phyloP scores from a whole-genome alignment of 345 rosid species.

The Syzygium oleosum region DNA sequence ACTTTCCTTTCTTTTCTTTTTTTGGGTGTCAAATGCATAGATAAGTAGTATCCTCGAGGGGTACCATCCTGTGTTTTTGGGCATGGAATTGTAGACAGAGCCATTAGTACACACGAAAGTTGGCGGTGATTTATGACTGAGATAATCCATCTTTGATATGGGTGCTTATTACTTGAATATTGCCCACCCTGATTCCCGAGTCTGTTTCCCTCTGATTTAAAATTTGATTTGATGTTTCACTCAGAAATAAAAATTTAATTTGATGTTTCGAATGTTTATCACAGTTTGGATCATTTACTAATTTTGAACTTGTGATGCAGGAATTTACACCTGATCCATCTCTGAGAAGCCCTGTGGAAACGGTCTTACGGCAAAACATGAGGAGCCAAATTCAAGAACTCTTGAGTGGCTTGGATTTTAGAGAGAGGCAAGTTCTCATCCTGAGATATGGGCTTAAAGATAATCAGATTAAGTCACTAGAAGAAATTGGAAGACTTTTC shows the following conservation, averaged over 20 bases:
- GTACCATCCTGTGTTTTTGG: neutral
- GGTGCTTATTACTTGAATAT: neutral
- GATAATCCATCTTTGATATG: neutral
- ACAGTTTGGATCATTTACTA: neutral
- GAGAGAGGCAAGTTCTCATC: constrained; percentile 60
- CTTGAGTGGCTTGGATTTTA: constrained; percentile 44
- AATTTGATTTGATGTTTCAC: neutral
- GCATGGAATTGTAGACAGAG: neutral
- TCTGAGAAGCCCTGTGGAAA: constrained; percentile 35
- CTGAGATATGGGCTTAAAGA: constrained; percentile 53
- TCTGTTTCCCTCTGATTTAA: neutral
- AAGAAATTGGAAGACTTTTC: constrained; percentile 60
- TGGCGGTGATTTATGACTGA: neutral
- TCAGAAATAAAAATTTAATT: neutral
- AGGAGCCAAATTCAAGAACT: constrained; percentile 39
- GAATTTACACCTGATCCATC: constrained; percentile 50
- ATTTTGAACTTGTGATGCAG: constrained; percentile 19
- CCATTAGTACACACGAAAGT: neutral
- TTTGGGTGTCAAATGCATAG: neutral
- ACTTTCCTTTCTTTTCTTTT: neutral
- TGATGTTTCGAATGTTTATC: neutral
- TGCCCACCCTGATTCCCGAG: neutral
- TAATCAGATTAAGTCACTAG: constrained; percentile 53
- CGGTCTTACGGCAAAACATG: constrained; percentile 48
- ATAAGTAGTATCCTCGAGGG: neutral